Conservation (phyloP, 371 early-diverging fungal species). For the Rhizopus microsporus region DNA sequence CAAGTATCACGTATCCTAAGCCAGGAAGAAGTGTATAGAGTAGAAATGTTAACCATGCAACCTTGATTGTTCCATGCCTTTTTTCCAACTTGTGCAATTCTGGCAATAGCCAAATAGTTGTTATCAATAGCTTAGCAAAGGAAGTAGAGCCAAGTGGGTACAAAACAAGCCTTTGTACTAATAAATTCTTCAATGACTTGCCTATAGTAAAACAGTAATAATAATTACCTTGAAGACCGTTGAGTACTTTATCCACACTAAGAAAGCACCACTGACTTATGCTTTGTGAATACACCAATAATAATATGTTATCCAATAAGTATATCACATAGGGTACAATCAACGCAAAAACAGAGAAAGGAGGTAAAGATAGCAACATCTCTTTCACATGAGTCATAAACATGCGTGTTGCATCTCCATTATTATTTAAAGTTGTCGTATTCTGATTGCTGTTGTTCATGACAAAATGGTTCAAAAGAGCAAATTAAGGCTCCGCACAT, state of each 20-base stretch:
- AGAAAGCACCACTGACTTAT: conserved; percentile 17
- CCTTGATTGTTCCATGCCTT: conserved; percentile 17
- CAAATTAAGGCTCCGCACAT: too few species aligned
- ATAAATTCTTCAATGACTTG: not conserved
- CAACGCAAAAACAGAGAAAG: conserved; percentile 15
- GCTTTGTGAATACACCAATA: not conserved
- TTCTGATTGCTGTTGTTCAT: too few species aligned
- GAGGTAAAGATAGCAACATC: conserved; percentile 16
- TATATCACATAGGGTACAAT: conserved; percentile 7
- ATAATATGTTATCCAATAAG: conserved; percentile 14
- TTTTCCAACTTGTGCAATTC: conserved; percentile 21
- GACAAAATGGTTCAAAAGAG: too few species aligned
- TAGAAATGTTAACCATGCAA: conserved; percentile 10
- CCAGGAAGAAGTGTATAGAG: conserved; percentile 25
- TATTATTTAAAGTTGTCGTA: conserved; percentile 2
- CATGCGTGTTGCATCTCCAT: conserved; percentile 12
- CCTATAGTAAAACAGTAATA: not conserved
- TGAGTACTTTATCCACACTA: conserved; percentile 1
- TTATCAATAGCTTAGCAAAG: conserved; percentile 10
- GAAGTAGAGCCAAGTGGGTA: conserved; percentile 23
- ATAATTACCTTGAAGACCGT: conserved; percentile 8
- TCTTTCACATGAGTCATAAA: conserved; percentile 26
- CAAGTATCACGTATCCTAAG: conserved; percentile 4
- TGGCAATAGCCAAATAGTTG: conserved; percentile 19
- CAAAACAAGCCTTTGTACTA: conserved; percentile 19